Evolutionary conservation across 2,329 filamentous ascomycete species (phyloP).

Genomic region (Botrytis tulipae): DNA sequence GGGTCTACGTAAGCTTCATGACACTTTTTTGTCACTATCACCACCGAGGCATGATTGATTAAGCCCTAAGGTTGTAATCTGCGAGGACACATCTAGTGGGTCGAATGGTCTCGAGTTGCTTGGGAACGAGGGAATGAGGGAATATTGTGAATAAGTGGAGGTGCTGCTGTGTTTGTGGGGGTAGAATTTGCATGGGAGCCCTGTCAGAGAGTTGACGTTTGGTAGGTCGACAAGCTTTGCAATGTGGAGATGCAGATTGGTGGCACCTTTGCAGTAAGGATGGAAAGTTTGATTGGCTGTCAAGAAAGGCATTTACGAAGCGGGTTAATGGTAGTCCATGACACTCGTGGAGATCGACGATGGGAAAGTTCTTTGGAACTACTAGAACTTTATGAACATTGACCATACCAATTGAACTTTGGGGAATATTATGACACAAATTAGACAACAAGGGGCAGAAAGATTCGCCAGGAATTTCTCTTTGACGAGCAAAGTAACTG

Average conservation of each 20-base stretch:
- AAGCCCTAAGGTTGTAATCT: neutral
- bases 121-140: neutral
- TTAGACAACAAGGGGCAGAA: neutral
- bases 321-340: neutral
- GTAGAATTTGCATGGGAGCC: neutral
- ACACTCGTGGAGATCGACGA: constrained; percentile 10
- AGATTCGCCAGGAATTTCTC: neutral
- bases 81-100: neutral
- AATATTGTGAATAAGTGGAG: neutral
- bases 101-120: neutral
- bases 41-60: constrained; percentile 9
- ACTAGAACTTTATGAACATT: constrained; percentile 2
- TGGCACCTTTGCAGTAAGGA: neutral
- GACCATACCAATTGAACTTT: neutral
- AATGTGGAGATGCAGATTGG: neutral
- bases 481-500: neutral
- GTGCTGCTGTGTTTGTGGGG: neutral
- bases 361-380: constrained; percentile 2
- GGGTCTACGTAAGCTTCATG: constrained; percentile 10
- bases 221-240: neutral
- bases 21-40: neutral
- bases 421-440: neutral
- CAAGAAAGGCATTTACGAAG: constrained; percentile 2
- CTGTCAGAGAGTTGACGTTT: neutral
- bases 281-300: constrained; percentile 1